These are phyloP conservation scores for Proliferodiscus dingleyae DNA, from an alignment of 2,329 filamentous ascomycete genomes.

Conservation along the genomic window DNA sequence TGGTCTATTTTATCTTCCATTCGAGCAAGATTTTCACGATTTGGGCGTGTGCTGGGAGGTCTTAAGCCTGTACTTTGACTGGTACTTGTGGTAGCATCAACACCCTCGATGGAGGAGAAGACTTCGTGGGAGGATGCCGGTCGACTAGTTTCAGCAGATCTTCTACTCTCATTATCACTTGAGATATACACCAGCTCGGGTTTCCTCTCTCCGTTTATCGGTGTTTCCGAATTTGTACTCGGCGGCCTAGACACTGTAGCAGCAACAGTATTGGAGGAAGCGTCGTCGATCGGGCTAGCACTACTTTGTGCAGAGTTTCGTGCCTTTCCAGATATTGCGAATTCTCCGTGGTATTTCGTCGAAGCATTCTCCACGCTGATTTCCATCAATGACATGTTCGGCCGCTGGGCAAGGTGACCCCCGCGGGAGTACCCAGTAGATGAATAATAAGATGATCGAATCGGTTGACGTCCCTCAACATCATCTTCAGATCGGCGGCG, in stretches of 20 bases:
- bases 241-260: not conserved
- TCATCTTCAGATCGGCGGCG: slow-evolving; percentile 4
- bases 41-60: too few species aligned
- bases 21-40: too few species aligned
- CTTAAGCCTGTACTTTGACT: too few species aligned
- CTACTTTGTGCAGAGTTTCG: not conserved
- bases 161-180: not conserved
- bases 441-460: not conserved
- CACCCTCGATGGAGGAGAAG: not conserved
- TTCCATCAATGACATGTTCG: not conserved
- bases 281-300: not conserved
- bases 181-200: not conserved
- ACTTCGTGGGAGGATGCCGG: not conserved
- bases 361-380: not conserved
- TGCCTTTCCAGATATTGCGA: not conserved
- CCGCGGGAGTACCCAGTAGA: not conserved
- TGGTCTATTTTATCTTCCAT: too few species aligned
- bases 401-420: not conserved
- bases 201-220: not conserved
- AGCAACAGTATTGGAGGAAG: not conserved
- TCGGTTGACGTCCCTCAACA: not conserved
- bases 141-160: not conserved
- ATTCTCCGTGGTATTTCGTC: not conserved
- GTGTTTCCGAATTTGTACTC: not conserved
- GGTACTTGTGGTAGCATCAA: too few species aligned